Conservation (phyloP, 2,329 filamentous ascomycete species). For the Escovopsis sp. region DNA sequence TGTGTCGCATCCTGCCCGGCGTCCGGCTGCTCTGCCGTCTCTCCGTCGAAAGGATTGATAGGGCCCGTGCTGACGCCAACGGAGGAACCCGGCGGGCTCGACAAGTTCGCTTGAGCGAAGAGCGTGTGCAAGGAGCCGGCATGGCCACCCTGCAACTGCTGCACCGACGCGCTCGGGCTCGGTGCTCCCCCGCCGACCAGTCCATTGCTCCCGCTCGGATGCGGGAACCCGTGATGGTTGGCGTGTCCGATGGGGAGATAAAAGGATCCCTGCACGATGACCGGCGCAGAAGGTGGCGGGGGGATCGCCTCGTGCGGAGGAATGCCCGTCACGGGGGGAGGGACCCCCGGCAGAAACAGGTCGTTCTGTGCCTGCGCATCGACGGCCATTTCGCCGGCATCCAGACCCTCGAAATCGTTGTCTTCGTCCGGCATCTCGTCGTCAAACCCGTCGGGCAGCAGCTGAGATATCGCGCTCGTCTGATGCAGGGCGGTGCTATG, state of each 20-base stretch:
- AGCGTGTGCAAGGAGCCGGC: slow-evolving; percentile 14
- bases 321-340: slow-evolving; percentile 4
- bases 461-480: slow-evolving; percentile 8
- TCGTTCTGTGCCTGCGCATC: slow-evolving; percentile 18
- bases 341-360: slow-evolving; percentile 6
- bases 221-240: neutral
- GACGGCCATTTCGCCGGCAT: slow-evolving; percentile 24
- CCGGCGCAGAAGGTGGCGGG: slow-evolving; percentile 15
- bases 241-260: slow-evolving; percentile 3
- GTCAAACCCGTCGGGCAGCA: slow-evolving; percentile 22
- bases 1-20: too few relatives aligned
- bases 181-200: slow-evolving; percentile 9
- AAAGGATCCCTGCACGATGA: slow-evolving; percentile 12
- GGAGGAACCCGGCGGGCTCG: slow-evolving; percentile 5
- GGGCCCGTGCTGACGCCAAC: slow-evolving; percentile 23
- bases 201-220: slow-evolving; percentile 12
- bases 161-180: slow-evolving; percentile 9
- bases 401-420: slow-evolving; percentile 27
- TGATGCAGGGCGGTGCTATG: slow-evolving; percentile 6
- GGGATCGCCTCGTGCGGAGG: slow-evolving; percentile 12
- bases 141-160: slow-evolving; percentile 16
- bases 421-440: slow-evolving; percentile 31
- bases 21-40: slow-evolving; percentile 7
- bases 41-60: slow-evolving; percentile 15
- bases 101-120: too few relatives aligned